A percentile compares a stretch with the other conserved stretches of the same genome.
Conservation (phyloP, 2,329 filamentous ascomycete species). For the Xylaria sp. region DNA sequence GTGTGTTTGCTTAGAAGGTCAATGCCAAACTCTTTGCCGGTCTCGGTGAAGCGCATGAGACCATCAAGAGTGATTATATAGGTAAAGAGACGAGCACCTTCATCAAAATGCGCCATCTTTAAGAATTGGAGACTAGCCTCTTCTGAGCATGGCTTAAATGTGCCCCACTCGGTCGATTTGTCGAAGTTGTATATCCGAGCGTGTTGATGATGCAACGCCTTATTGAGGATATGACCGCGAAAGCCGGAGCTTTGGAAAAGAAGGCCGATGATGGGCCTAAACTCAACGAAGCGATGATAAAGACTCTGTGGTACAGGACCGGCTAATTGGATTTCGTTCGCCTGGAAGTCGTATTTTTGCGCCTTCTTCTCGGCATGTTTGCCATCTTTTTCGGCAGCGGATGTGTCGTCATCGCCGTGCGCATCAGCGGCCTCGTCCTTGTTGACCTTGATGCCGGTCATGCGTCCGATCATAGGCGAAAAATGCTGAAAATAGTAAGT, state of each 20-base stretch:
- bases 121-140: conserved; percentile 84
- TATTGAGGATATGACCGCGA: conserved; percentile 82
- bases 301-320: conserved; percentile 84
- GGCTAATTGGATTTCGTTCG: conserved; percentile 87
- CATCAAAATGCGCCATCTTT: conserved; percentile 85
- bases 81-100: conserved; percentile 88
- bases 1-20: conserved; percentile 95
- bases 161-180: conserved; percentile 76
- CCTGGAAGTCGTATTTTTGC: conserved; percentile 91
- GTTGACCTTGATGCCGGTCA: conserved; percentile 78
- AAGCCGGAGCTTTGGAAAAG: conserved; percentile 87
- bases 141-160: conserved; percentile 72
- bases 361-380: conserved; percentile 60
- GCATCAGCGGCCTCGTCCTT: conserved; percentile 65
- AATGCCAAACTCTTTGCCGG: conserved; percentile 93
- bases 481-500: conserved; percentile 82
- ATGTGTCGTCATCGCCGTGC: conserved; percentile 47
- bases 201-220: conserved; percentile 91
- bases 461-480: conserved; percentile 86
- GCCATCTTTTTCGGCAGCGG: conserved; percentile 32
- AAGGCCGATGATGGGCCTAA: conserved; percentile 86
- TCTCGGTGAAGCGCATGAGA: conserved; percentile 91
- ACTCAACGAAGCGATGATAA: conserved; percentile 94
- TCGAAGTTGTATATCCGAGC: conserved; percentile 90
- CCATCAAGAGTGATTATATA: conserved; percentile 92